phyloP scores from a whole-genome alignment of 805 yeast species.

The Metschnikowia borealis region DNA sequence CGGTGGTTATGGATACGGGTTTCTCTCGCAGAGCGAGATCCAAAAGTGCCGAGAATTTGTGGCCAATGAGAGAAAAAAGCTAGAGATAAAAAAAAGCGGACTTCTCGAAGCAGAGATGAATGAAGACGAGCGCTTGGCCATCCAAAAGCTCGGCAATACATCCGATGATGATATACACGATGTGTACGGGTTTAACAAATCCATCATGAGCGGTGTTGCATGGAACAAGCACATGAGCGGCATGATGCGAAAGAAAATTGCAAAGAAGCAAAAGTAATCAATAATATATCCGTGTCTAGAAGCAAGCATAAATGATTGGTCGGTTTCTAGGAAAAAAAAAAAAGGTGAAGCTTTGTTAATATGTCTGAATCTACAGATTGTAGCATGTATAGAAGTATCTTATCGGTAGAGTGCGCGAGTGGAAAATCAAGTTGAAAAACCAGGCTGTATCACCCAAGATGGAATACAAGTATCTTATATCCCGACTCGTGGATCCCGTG shows the following conservation, averaged over 20 bases:
- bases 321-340: no score
- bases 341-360: no score
- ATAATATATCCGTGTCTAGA: neutral
- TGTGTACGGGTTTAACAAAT: conserved; percentile 41
- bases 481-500: conserved; percentile 59
- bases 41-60: conserved; percentile 76
- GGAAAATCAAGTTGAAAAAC: neutral
- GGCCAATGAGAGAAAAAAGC: conserved; percentile 50
- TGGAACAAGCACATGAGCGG: conserved; percentile 61
- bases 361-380: neutral
- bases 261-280: conserved; percentile 2
- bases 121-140: conserved; percentile 35
- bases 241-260: conserved; percentile 33
- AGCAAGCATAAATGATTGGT: neutral
- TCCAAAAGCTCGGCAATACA: conserved; percentile 19
- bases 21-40: conserved; percentile 78
- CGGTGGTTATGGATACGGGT: conserved; percentile 61
- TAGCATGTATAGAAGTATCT: neutral
- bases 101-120: conserved; percentile 33
- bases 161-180: conserved; percentile 37
- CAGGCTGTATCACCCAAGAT: conserved; percentile 10
- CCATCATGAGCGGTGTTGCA: conserved; percentile 51
- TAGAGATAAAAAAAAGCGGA: conserved; percentile 25
- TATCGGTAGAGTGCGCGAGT: neutral
- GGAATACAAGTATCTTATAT: conserved; percentile 46